phyloP scores from a whole-genome alignment of 805 yeast species.

The Candida multigemmis region DNA sequence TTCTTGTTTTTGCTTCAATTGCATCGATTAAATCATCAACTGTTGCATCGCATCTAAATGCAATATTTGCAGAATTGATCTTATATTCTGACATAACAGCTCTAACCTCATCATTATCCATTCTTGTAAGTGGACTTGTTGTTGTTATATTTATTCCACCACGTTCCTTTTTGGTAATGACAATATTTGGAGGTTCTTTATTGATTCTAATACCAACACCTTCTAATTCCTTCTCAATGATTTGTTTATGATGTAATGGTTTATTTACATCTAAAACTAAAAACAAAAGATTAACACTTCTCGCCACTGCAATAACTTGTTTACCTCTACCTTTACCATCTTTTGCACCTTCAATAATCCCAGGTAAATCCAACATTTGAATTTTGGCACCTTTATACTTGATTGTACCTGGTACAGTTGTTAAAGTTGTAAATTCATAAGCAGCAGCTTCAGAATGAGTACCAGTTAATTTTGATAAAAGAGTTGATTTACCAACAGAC shows the following conservation, averaged over 20 bases:
- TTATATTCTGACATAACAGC: constrained; percentile 96
- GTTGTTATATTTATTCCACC: constrained; percentile 94
- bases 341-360: constrained; percentile 85
- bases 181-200: constrained; percentile 85
- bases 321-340: constrained; percentile 91
- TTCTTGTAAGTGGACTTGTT: constrained; percentile 85
- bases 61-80: constrained; percentile 92
- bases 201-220: constrained; percentile 96
- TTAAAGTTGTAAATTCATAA: constrained; percentile 93
- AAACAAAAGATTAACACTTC: constrained; percentile 89
- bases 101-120: constrained; percentile 86
- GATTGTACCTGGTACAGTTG: constrained; percentile 96
- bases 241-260: constrained; percentile 88
- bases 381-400: constrained; percentile 95
- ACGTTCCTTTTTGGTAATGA: constrained; percentile 85
- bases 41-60: constrained; percentile 95
- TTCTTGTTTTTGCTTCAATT: constrained; percentile 81
- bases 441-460: constrained; percentile 98
- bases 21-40: constrained; percentile 95
- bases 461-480: constrained; percentile 83
- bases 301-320: constrained; percentile 98
- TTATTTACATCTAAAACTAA: constrained; percentile 94
- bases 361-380: constrained; percentile 90
- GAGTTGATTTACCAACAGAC: constrained; percentile 85
- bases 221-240: constrained; percentile 91